A percentile compares a stretch with the other conserved stretches of the same genome.
Conservation (phyloP, 192 early-diverging fungal genomes). For the Allomyces macrogynus region DNA sequence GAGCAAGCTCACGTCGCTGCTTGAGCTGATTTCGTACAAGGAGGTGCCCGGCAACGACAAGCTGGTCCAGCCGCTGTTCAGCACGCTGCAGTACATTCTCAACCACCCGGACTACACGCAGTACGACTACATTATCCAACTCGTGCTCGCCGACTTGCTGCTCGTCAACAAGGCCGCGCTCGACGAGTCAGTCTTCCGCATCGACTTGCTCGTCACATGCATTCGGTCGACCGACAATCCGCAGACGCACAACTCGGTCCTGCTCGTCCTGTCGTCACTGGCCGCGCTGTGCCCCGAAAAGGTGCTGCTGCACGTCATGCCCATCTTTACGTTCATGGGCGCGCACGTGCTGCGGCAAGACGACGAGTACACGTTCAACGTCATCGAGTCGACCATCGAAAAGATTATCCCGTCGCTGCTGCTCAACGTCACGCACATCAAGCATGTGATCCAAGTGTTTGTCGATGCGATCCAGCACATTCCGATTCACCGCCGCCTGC, state of each 20-base stretch:
- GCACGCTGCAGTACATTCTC: conserved; percentile 42
- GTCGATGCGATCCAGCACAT: conserved; percentile 78
- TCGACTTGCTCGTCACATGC: conserved; percentile 69
- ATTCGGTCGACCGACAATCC: conserved; percentile 78
- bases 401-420: conserved; percentile 70
- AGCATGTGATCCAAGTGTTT: conserved; percentile 70
- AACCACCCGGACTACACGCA: conserved; percentile 6
- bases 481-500: conserved; percentile 73
- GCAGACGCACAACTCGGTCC: conserved; percentile 77
- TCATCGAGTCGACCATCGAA: conserved; percentile 74
- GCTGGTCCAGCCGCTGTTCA: conserved; percentile 48
- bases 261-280: conserved; percentile 70
- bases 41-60: conserved; percentile 20
- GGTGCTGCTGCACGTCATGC: conserved; percentile 84
- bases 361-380: conserved; percentile 87
- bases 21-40: conserved; percentile 60
- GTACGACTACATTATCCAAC: conserved; percentile 66
- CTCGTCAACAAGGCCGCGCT: conserved; percentile 14
- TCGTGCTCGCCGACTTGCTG: conserved; percentile 41
- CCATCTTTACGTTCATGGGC: conserved; percentile 96
- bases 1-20: conserved; percentile 31
- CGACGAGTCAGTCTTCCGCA: conserved; percentile 49
- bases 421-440: conserved; percentile 26
- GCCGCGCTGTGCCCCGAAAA: conserved; percentile 57
- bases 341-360: conserved; percentile 85